Conservation (phyloP, 768 basidiomycete genomes). For the Boletus tomentosulus region DNA sequence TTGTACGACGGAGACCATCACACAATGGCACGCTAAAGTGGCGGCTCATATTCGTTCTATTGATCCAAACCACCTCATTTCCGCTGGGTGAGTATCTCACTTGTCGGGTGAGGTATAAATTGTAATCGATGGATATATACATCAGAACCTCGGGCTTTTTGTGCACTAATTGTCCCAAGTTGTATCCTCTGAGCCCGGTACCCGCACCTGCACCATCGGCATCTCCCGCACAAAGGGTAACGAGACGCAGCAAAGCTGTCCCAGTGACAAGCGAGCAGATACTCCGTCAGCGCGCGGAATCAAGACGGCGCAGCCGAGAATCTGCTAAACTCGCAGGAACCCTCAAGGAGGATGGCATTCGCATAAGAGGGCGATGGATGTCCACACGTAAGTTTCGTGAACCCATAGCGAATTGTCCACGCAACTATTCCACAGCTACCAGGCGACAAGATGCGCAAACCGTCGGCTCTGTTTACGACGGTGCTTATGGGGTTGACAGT, state of each 20-base stretch:
- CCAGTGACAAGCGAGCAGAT: conserved; percentile 47
- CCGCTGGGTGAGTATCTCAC: conserved; percentile 47
- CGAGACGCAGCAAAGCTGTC: conserved; percentile 34
- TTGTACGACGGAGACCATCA: conserved; percentile 52
- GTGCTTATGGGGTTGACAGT: conserved; percentile 62
- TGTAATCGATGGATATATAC: not conserved
- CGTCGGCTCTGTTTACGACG: conserved; percentile 53
- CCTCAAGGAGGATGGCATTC: conserved; percentile 37
- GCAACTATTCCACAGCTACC: conserved; percentile 34
- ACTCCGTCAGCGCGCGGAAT: conserved; percentile 45
- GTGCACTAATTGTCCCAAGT: conserved; percentile 53
- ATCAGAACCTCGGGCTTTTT: conserved; percentile 50
- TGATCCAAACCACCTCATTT: conserved; percentile 63
- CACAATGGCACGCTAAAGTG: conserved; percentile 50
- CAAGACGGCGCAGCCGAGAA: conserved; percentile 42
- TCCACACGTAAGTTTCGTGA: conserved; percentile 41
- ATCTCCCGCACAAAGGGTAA: conserved; percentile 38
- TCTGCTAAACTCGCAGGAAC: conserved; percentile 33
- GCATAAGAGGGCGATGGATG: conserved; percentile 58
- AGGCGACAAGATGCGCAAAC: conserved; percentile 42
- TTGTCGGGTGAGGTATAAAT: not conserved
- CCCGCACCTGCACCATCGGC: conserved; percentile 36
- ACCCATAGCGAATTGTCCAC: not conserved
- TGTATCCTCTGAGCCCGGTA: conserved; percentile 38
- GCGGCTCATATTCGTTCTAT: conserved; percentile 41